Conservation (phyloP, 495 filamentous ascomycete species). For the Xylaria castorea region DNA sequence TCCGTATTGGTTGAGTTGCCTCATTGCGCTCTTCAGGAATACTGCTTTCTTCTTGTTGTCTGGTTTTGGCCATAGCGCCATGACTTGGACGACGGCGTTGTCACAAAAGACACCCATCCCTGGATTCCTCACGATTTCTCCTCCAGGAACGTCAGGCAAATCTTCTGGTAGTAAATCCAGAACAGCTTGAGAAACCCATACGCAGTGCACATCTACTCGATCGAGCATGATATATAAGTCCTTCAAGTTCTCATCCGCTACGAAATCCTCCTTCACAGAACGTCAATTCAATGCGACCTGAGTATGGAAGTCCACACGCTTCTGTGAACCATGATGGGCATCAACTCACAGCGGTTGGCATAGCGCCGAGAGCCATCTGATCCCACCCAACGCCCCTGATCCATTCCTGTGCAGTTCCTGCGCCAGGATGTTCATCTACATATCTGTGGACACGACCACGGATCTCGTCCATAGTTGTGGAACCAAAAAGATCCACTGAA, state of each 20-base stretch:
- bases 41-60: conserved; percentile 51
- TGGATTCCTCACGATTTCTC: conserved; percentile 61
- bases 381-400: conserved; percentile 70
- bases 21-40: conserved; percentile 62
- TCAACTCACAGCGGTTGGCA: conserved; percentile 65
- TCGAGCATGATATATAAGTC: conserved; percentile 70
- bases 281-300: conserved; percentile 30
- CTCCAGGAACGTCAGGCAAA: conserved; percentile 62
- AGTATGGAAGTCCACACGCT: background rate
- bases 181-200: conserved; percentile 66
- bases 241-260: conserved; percentile 54
- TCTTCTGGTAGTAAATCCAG: conserved; percentile 59
- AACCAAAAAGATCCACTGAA: conserved; percentile 64
- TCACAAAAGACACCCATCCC: conserved; percentile 73
- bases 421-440: conserved; percentile 44
- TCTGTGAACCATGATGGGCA: background rate
- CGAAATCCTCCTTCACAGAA: conserved; percentile 53
- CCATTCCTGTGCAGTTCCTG: conserved; percentile 60
- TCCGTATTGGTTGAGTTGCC: conserved; percentile 62
- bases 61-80: conserved; percentile 60
- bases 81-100: conserved; percentile 69
- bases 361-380: conserved; percentile 64
- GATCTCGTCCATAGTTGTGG: conserved; percentile 56
- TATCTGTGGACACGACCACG: conserved; percentile 54
- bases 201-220: conserved; percentile 69